Evolutionary conservation across 2,329 filamentous ascomycete genomes (phyloP), one percentile per base, ranked within the genome.

Genomic region (Trichoderma asperellum): DNA sequence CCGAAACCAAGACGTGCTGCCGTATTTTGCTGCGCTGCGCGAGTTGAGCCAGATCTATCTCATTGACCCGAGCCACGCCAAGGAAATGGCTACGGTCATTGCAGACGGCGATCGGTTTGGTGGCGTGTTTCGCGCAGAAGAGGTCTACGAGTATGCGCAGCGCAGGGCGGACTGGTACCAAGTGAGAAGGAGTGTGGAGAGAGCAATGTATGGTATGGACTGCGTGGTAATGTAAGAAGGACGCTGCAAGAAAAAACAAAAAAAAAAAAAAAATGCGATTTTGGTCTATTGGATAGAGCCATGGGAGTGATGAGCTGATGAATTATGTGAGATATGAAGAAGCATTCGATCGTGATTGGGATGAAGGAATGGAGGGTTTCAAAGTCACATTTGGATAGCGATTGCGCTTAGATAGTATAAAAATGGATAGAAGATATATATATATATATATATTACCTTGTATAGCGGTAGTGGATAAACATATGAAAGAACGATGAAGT

Each of bases 71-170:
- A 73, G 75, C 29, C 92, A 98, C 77, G 93, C 96, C 16, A 97
- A 97, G 79, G 96, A 98, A 79, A 91, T 99, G 85, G 96, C 96
- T 6, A 92, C 91, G 2, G 93, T 99, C 68, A 97, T 99, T 77
- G 94, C 96, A 0, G 96, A 99, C 77, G 89, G 88, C 0, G 92
- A 95, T 76, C 88, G 95, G 2, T 99, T 98, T 78, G 88, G 92
- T 32, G 96, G 96, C 14, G 92, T 99, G 60, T 97, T 98, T 76
- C 87, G 94, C 24, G 93, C 95, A 0, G 96, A 99, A 79, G 96
- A 99, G 83, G 96, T 98, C 4, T 97, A 97, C 76, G 95, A 98
- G 83, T 99, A 96, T 82, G 96, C 95, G 1, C 94, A 97, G 81
- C 85, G 96, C 73, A 85, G 96, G 74, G 94, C 94, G 61, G 96